Evolutionary conservation across 2,329 filamentous ascomycete genomes (phyloP).

Genomic region (Trichoderma simmonsii): DNA sequence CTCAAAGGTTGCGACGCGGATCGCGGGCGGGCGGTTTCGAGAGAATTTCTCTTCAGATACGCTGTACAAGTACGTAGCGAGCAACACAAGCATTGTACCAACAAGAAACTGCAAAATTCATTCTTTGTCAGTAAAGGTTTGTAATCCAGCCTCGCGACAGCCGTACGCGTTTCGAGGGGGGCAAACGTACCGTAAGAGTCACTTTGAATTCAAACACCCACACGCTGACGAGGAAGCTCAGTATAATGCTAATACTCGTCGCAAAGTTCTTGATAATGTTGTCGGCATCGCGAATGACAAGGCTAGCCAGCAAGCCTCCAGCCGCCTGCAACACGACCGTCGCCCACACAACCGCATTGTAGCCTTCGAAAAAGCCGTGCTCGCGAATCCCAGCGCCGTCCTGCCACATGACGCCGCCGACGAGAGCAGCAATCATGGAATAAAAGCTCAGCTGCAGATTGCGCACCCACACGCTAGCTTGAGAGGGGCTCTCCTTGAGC

Average conservation of each 20-base stretch:
- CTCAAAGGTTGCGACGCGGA: slow-evolving; percentile 71
- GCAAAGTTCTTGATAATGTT: slow-evolving; percentile 95
- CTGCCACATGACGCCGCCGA: slow-evolving; percentile 81
- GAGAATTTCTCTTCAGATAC: slow-evolving; percentile 53
- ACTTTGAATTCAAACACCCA: slow-evolving; percentile 80
- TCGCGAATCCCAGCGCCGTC: slow-evolving; percentile 81
- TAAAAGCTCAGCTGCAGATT: slow-evolving; percentile 96
- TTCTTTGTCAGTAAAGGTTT: neutral
- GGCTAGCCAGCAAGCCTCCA: slow-evolving; percentile 71
- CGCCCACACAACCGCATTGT: slow-evolving; percentile 87
- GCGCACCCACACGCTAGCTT: slow-evolving; percentile 83
- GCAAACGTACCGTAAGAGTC: slow-evolving; percentile 61
- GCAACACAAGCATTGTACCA: slow-evolving; percentile 74
- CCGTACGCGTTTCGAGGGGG: neutral
- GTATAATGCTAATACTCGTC: slow-evolving; percentile 83
- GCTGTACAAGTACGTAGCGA: slow-evolving; percentile 83
- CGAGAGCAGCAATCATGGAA: slow-evolving; percentile 82
- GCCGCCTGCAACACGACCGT: slow-evolving; percentile 78
- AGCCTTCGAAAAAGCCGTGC: slow-evolving; percentile 90
- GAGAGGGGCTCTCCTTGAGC: slow-evolving; percentile 74
- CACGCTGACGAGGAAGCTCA: slow-evolving; percentile 82
- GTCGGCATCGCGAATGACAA: slow-evolving; percentile 41
- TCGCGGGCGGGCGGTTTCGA: slow-evolving; percentile 55
- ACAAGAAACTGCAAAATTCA: slow-evolving; percentile 65
- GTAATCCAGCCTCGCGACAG: neutral